Base-by-base conservation (phyloP, 2,329 filamentous ascomycete genomes). In the Albifimbria verrucaria region DNA sequence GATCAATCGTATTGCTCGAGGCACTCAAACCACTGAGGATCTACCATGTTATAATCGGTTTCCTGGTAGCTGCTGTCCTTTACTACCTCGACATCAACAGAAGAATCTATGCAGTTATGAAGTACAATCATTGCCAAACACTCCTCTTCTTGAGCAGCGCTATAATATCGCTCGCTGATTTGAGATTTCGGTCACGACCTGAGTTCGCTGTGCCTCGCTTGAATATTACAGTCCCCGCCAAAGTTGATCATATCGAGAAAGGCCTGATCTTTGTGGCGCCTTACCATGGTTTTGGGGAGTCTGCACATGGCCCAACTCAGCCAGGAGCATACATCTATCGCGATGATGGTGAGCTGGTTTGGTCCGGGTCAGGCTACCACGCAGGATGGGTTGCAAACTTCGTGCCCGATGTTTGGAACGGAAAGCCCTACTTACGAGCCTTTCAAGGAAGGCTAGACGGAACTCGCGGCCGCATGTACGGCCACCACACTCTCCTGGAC, bases 251-350 rank as follows among this genome's bases (percentile, higher is more conserved):
- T 4, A 68, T 74, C n/a, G 70, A 72, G 43, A 56, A 62, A 21
- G 76, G 74, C 11, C 76, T 73, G 53, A 60, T 77, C 26, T 78
- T 78, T 53, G 56, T 77, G 11, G 68, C 66, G 22, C 69, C 71
- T 4, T 70, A 68, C 42, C 60, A 66, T 0, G 64, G 67, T 3
- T 62, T 62, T 17, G 62, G 61, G 28, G 65, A 66, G 28, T 67
- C 63, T 49, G 65, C 63, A 39, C 65, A 72, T 51, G 75, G 74
- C 0, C 78, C 79, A 2, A 70, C 72, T 21, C 80, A 83, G 61
- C 70, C 78, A 1, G 78, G 69, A 0, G 75, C 78, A 0, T 83
- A 83, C 62, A 83, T 83, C 57, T 76, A 80, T 55, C 72, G 73
- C 17, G 73, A 80, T 57, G 64, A 79, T 24, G 80, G 80, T 1